phyloP scores from a whole-genome alignment of 192 early-diverging fungal genomes.

The Tieghemiomyces parasiticus region DNA sequence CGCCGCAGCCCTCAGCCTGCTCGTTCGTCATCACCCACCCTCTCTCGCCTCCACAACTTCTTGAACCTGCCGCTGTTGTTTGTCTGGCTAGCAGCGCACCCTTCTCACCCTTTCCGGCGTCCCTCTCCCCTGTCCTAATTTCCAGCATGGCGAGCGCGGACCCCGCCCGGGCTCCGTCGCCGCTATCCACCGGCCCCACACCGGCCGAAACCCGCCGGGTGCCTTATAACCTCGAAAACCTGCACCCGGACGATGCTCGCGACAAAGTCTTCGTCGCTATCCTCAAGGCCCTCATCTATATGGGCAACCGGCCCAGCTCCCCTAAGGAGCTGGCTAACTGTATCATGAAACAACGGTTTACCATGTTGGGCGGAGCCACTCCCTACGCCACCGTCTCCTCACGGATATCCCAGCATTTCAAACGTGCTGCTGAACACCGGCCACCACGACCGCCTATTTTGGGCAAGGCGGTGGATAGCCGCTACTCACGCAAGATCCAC shows the following conservation, averaged over 20 bases:
- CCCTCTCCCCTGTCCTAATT: no score
- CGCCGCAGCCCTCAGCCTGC: no score
- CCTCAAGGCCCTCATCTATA: conserved; percentile 58
- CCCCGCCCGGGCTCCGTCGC: no score
- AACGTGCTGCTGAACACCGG: conserved; percentile 57
- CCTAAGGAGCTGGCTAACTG: conserved; percentile 66
- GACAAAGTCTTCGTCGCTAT: conserved; percentile 83
- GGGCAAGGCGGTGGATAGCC: conserved; percentile 50
- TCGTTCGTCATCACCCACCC: no score
- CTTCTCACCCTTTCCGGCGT: no score
- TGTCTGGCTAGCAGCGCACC: no score
- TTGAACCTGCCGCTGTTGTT: no score
- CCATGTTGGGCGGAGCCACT: conserved; percentile 65
- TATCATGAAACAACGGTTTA: conserved; percentile 65
- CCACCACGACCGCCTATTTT: conserved; percentile 58
- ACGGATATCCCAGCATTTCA: conserved; percentile 80
- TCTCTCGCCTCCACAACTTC: no score
- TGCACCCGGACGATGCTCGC: conserved; percentile 63
- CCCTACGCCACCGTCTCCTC: conserved; percentile 82
- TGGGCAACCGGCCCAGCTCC: conserved; percentile 62
- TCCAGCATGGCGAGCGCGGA: no score
- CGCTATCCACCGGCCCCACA: no score
- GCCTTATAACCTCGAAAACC: conserved; percentile 8
- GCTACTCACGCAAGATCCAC: conserved; percentile 54
- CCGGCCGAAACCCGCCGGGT: not conserved